phyloP scores from a whole-genome alignment of 163 green algal species.

The Prototheca stagnorum region DNA sequence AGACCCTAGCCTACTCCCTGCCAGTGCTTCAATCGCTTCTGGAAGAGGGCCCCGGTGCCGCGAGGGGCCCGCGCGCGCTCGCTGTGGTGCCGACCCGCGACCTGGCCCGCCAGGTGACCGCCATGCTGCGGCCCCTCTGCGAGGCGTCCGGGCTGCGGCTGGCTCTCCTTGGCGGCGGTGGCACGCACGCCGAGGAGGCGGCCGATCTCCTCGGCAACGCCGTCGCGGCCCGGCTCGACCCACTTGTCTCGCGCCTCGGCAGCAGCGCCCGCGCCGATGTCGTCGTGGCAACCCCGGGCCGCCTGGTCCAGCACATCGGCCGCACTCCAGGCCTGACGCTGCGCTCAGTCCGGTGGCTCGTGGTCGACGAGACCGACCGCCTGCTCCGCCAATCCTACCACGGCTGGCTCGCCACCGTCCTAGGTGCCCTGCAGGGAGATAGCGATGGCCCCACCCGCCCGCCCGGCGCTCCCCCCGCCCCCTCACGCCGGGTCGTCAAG shows the following conservation, averaged over 20 bases:
- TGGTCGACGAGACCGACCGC: slow-evolving; percentile 73
- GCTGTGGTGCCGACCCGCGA: slow-evolving; percentile 80
- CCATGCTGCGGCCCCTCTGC: slow-evolving; percentile 10
- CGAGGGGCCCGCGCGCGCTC: slow-evolving; percentile 38
- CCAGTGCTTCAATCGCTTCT: slow-evolving; percentile 55
- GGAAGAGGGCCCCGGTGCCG: no score
- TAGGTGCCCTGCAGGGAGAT: slow-evolving; percentile 16
- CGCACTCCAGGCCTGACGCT: slow-evolving; percentile 50
- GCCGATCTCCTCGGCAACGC: no score
- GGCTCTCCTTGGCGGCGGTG: background rate
- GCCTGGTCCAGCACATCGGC: slow-evolving; percentile 72
- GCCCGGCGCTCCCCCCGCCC: background rate
- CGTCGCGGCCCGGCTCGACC: no score
- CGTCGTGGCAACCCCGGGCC: slow-evolving; percentile 75
- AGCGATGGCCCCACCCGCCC: background rate
- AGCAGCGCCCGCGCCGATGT: slow-evolving; percentile 29
- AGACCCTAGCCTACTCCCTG: slow-evolving; percentile 81
- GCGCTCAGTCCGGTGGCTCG: slow-evolving; percentile 37
- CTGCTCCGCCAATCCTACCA: slow-evolving; percentile 75
- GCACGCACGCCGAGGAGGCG: background rate
- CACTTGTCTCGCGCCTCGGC: background rate
- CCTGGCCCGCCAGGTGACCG: slow-evolving; percentile 60
- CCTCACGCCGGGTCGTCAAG: slow-evolving; percentile 49
- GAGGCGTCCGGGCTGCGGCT: slow-evolving; percentile 8
- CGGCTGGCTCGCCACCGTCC: slow-evolving; percentile 60